Evolutionary conservation across 164 flowering plant species (phyloP), one percentile per base, ranked within the genome.

Genomic region (Stephania japonica): DNA sequence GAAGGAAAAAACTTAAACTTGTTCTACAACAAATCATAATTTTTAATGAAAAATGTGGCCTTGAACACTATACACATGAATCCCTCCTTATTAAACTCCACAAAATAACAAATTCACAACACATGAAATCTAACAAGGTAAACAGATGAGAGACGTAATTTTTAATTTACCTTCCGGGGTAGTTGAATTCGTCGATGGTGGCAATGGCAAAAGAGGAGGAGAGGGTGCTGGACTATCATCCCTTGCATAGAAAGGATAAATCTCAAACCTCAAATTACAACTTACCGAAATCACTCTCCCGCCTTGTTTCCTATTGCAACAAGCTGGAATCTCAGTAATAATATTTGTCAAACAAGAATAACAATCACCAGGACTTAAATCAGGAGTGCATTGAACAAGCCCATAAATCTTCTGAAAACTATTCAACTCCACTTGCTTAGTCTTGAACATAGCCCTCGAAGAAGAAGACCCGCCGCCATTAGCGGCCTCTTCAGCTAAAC

Each of bases 321-420:
- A 32, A 32, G 7, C 3, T 38, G 70, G 73, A 23, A 85, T 8
- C 0, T 24, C 0, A 1, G n/a, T 6, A 1, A 66, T 13, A 1
- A 66, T 71, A 3, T 1, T 21, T 0, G 12, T 6, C 5, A 87
- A 75, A 49, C 88, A 85, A 6, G 6, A 12, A 7, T 23, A 12
- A 53, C 88, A 85, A 19, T 73, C 74, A 0, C 2, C 12, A 1
- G 18, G 3, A 5, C 78, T 42, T 75, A 84, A 27, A 77, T 85
- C 82, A 26, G 74, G 80, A 3, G 82, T 79, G 77, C 89, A 86
- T 80, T 83, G 86, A 3, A 26, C 84, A 1, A 80, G 72, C 12
- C 71, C 65, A 64, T 84, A 80, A 27, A 82, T 19, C 1, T 12
- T 77, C 72, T 80, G 76, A 12, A 59, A 25, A n/a, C 21, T n/a